These are phyloP conservation scores for Pilasporangium apinafurcum DNA, from an alignment of 352 stramenopile species.

Conservation along the genomic window DNA sequence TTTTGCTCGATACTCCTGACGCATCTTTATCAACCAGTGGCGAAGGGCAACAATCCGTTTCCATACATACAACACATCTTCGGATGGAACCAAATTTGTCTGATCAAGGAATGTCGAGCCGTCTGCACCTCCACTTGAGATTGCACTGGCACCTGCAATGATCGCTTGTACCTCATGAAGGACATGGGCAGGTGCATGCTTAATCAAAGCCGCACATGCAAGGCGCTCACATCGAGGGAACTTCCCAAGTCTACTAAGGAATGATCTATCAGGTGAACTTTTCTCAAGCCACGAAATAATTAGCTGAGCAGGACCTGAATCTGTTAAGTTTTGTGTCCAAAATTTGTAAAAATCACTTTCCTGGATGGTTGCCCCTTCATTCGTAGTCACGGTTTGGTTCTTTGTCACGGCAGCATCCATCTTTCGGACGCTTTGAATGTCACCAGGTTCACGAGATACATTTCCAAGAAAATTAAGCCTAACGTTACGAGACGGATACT, in stretches of 20 bases:
- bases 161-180: slow-evolving; percentile 78
- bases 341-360: slow-evolving; percentile 48
- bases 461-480: not conserved
- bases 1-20: slow-evolving; percentile 72
- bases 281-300: slow-evolving; percentile 78
- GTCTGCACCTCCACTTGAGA: not conserved
- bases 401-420: no score
- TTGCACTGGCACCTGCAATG: slow-evolving; percentile 28
- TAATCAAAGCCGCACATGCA: slow-evolving; percentile 70
- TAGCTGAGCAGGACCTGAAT: slow-evolving; percentile 39
- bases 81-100: slow-evolving; percentile 56
- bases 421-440: no score
- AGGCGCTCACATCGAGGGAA: slow-evolving; percentile 67
- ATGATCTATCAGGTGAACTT: slow-evolving; percentile 61
- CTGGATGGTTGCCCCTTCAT: slow-evolving; percentile 14
- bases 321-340: slow-evolving; percentile 55
- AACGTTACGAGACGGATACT: slow-evolving; percentile 5
- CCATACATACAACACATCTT: slow-evolving; percentile 69
- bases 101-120: slow-evolving; percentile 23
- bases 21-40: slow-evolving; percentile 79
- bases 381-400: not conserved
- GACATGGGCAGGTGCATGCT: slow-evolving; percentile 70
- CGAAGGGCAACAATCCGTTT: slow-evolving; percentile 74
- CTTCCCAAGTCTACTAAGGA: slow-evolving; percentile 66
- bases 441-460: no score